Base-by-base conservation (phyloP, 768 basidiomycete species). In the Boletus rufocinnamomeus region DNA sequence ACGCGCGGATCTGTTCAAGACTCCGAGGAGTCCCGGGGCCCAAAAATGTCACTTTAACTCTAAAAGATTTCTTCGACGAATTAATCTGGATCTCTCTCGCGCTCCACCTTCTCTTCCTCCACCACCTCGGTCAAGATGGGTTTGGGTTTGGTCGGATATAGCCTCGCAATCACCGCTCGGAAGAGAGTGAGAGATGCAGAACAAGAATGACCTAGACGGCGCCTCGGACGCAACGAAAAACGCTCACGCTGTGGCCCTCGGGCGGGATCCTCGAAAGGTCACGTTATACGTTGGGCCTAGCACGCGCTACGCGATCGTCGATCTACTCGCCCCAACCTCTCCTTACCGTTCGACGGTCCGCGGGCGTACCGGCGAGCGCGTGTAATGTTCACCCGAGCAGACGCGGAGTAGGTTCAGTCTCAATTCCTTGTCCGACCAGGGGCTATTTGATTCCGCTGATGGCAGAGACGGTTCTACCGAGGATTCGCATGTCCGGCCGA, bases 1-100 rank as follows among this genome's bases (percentile, higher is more conserved):
- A 51, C 25, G 30, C 32, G 54, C 21, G 54, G 50, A 54, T 54
- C 53, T 5, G 9, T 21, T 50, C 52, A 35, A 54, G 53, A 54
- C 13, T 54, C 53, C 53, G 53, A 54, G 50, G 53, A 34, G 34
- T 27, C 19, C 48, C 34, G 6, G 17, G 34, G 25, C 3, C 7
- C 21, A 4, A 14, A 32, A 23, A 13, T 10, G 44, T n/a, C 23
- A 25, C 23, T 50, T 19, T 16, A 13, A 21, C 3, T 32, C 14
- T 35, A 35, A 14, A n/a, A 13, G n/a, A 2, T 32, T 14, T 11
- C 48, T 21, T 21, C 4, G 30, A 34, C 25, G 19, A 27, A 27
- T 21, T 11, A 21, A 41, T 51, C 35, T 13, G 10, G 37, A 38
- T 38, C 17, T 19, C 16, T 17, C 11, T 51, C 37, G 35, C 6